Conservation (phyloP, 106 monocot species). For the Allium fistulosum region DNA sequence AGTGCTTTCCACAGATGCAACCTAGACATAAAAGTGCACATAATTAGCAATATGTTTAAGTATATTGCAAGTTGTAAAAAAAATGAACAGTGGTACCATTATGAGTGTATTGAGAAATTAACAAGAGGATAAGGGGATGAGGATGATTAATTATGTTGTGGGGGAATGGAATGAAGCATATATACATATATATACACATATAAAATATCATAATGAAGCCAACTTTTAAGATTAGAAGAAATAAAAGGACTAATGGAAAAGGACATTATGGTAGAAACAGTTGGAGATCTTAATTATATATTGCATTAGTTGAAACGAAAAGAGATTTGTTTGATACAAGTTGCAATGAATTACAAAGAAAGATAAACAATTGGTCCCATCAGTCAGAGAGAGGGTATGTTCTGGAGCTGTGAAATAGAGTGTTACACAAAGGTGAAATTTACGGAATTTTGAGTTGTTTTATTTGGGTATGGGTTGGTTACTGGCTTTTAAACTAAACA, state of each 20-base stretch:
- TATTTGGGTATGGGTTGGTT: conserved; percentile 6
- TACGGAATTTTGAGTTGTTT: background rate
- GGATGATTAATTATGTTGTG: background rate
- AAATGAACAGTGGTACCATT: background rate
- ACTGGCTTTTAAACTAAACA: conserved; percentile 10
- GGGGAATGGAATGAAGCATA: background rate
- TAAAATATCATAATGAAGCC: background rate
- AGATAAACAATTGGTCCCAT: background rate
- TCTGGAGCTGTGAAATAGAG: background rate
- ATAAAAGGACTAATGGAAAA: background rate
- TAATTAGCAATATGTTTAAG: too few species aligned
- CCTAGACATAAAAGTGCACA: background rate
- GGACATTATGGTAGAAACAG: background rate
- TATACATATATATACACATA: background rate
- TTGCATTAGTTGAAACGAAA: background rate
- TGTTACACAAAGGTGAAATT: background rate
- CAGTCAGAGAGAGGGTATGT: background rate
- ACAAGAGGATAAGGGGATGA: background rate
- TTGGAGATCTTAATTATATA: background rate
- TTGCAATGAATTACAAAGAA: background rate
- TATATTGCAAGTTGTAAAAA: too few species aligned
- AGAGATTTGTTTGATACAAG: background rate
- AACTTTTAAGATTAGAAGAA: background rate
- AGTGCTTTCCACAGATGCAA: conserved; percentile 4
- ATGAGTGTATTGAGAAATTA: background rate